Base-by-base conservation (phyloP, 1,139 yeast genomes). In the Hansenula lynferdii region DNA sequence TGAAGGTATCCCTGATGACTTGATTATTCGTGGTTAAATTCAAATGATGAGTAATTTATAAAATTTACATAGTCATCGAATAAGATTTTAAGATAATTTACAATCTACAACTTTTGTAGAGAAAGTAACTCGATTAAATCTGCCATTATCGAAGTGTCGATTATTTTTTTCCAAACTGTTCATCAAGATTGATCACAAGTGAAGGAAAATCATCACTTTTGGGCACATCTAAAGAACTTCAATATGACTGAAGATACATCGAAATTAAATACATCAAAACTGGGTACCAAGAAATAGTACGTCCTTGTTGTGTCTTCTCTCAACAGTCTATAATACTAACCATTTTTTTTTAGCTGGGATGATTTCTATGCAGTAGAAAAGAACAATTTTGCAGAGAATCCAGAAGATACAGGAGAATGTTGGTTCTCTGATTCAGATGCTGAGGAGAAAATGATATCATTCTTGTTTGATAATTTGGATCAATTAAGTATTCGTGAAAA, bases 361-460 rank as follows among this genome's bases (percentile, higher is more conserved):
- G 74, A 80, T 41, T 86, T 92, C 57, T 92, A 92, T 61, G 64
- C 75, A 31, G 58, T 75, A 27, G 98, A 92, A 57, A 73, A 77
- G 47, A 54, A 61, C 31, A 90, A 90, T 61, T 90, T 85, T 54
- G 58, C 69, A 31, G 74, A 75, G 23, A 85, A 90, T 56, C 76
- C 82, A 15, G 72, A 80, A 16, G 97, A 92, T 57, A 80, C 90
- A 1, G 98, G 98, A 3, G 98, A 92, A 60, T 77, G 90, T 58
- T 94, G 98, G 98, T 92, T 92, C 60, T 81, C 84, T 48, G 97
- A 94, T 54, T 82, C 87, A 12, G 89, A 84, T 54, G 97, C 98
- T 1, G 97, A 90, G 56, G 70, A 70, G 43, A 81, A 78, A 56
- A 84, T 92, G 80, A 72, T 85, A 18, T 76, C 77, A 39, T 90